Base-by-base conservation (phyloP, 2,329 filamentous ascomycete genomes). In the Capronia coronata region DNA sequence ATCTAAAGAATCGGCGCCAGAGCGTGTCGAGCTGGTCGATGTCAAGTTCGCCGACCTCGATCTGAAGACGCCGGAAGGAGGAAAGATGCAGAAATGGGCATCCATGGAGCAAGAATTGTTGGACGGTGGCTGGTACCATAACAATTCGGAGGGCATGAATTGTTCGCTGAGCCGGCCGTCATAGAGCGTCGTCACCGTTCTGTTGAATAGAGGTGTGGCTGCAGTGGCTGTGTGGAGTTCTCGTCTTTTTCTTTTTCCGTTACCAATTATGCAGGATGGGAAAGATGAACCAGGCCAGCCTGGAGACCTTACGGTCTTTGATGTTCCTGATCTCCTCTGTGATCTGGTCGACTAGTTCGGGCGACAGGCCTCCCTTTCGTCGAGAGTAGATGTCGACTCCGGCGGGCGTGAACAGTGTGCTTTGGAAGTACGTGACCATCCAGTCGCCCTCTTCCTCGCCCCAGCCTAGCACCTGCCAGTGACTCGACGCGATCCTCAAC, bases 391-490 rank as follows among this genome's bases (percentile, higher is more conserved):
- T 67, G 67, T 94, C 88, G 23, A 94, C 62, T 0, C 88, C 88
- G 49, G 87, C 86, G 55, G 84, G 84, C 5, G 87, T 93, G 60
- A 94, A 94, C 38, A 90, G 59, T 19, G 86, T 94, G 62, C 86
- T 83, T 55, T 83, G 82, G 66, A 94, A 94, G 75, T 84, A 91
- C 3, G 86, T 94, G 11, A 94, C 86, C 1, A 79, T 80, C 86
- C 86, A 94, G 27, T 69, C 59, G 29, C 54, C 52, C 2, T 62
- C 62, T 43, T 59, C 60, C 2, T 58, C 55, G 3, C 87, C 87
- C 74, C 80, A 90, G 2, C 84, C 87, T 14, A 94, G 67, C 1
- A 93, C 70, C 73, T 94, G 86, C 88, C 88, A 94, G 62, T 87
- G 82, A 39, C 79, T 83, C 13, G 74, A 77, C 21, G 86, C 84